phyloP scores from a whole-genome alignment of 345 rosid genomes.

The Lumnitzera littorea region DNA sequence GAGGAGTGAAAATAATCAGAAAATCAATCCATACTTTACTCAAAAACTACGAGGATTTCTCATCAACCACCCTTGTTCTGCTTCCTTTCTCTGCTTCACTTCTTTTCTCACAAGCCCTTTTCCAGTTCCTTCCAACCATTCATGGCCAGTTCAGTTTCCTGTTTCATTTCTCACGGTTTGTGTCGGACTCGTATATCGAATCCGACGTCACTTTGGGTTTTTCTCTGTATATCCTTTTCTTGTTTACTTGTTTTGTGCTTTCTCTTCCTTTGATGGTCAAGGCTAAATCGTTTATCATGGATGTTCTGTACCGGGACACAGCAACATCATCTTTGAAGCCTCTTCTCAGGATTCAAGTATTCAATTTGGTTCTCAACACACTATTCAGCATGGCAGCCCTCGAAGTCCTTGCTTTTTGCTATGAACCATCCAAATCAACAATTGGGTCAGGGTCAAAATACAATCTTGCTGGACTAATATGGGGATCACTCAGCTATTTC shows the following conservation, averaged over 20 bases:
- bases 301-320: conserved; percentile 13
- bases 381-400: neutral
- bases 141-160: no score
- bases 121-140: conserved; percentile 1
- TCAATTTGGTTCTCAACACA: conserved; percentile 12
- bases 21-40: conserved; percentile 35
- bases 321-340: conserved; percentile 10
- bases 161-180: no score
- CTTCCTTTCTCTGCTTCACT: conserved; percentile 32
- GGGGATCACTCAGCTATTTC: neutral
- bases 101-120: conserved; percentile 17
- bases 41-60: conserved; percentile 21
- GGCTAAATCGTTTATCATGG: conserved; percentile 27
- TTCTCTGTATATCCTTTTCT: conserved; percentile 2
- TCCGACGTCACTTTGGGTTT: neutral
- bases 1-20: conserved; percentile 27
- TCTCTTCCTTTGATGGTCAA: conserved; percentile 21
- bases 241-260: conserved; percentile 13
- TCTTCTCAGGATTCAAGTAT: conserved; percentile 18
- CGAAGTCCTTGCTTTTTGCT: neutral
- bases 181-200: no score
- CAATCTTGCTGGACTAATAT: neutral
- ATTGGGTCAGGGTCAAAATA: no score
- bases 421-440: neutral
- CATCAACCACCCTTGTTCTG: conserved; percentile 35